Evolutionary conservation across 2,329 filamentous ascomycete genomes (phyloP).

Genomic region (Beauveria medogensis): DNA sequence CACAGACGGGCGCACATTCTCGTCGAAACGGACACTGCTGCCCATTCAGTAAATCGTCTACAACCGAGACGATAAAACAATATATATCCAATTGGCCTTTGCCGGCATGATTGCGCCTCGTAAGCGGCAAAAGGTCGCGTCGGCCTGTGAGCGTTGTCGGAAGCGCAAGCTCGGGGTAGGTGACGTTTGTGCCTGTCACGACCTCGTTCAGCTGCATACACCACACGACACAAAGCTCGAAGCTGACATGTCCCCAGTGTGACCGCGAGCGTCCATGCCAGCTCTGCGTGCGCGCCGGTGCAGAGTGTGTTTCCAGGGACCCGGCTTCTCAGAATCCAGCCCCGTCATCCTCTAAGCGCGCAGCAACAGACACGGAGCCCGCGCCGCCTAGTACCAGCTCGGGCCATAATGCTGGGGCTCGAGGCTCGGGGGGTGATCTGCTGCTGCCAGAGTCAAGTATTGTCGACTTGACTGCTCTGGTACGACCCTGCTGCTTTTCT

Average conservation of each 20-base stretch:
- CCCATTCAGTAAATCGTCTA: not conserved
- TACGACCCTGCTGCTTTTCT: not conserved
- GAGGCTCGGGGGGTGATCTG: not conserved
- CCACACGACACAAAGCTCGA: not conserved
- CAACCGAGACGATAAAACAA: not conserved
- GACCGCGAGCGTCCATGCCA: conserved; percentile 10
- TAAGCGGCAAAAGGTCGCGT: conserved; percentile 11
- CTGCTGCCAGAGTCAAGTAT: conserved; percentile 11
- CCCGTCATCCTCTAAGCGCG: not conserved
- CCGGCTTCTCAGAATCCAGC: not conserved
- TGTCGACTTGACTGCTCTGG: conserved; percentile 6
- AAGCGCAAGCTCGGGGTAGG: conserved; percentile 9
- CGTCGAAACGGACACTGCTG: not conserved
- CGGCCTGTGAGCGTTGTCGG: conserved; percentile 9
- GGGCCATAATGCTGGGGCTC: not conserved
- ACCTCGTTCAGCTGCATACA: not conserved
- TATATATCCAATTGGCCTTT: not conserved
- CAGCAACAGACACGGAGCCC: not conserved
- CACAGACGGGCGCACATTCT: not conserved
- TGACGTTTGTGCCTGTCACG: too few species aligned
- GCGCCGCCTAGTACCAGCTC: not conserved
- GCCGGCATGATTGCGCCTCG: conserved; percentile 1
- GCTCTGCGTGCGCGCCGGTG: conserved; percentile 9
- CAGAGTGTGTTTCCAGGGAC: conserved; percentile 7
- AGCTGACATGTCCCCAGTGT: not conserved